Percentiles rank a stretch among this genome's conserved stretches.
These are phyloP conservation scores for Hymenoscyphus albidus DNA, from an alignment of 2,329 filamentous ascomycete genomes.

Conservation along the genomic window DNA sequence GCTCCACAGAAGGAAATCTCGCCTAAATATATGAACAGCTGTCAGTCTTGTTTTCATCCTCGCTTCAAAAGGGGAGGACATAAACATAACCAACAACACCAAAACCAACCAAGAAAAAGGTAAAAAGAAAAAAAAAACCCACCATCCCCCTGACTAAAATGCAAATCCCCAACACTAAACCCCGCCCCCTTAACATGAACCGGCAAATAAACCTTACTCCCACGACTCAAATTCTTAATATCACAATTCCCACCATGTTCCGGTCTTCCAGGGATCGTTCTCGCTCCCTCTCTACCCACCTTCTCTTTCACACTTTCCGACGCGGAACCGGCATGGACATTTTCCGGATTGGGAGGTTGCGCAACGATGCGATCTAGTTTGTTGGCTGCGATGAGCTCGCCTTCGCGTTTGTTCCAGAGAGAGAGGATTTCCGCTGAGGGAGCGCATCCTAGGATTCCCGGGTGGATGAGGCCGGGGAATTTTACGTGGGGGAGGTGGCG, in stretches of 20 bases:
- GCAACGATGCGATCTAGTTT: constrained; percentile 70
- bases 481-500: constrained; percentile 84
- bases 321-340: constrained; percentile 68
- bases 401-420: constrained; percentile 82
- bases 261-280: constrained; percentile 66
- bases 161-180: constrained; percentile 84
- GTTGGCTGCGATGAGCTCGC: constrained; percentile 68
- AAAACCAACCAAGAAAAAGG: not conserved
- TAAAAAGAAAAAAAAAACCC: not conserved
- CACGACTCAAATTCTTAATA: constrained; percentile 79
- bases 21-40: constrained; percentile 33
- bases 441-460: constrained; percentile 85
- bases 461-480: constrained; percentile 86
- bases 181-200: constrained; percentile 85
- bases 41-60: not conserved
- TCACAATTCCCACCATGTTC: constrained; percentile 76
- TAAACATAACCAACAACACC: too few species aligned
- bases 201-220: constrained; percentile 79
- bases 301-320: constrained; percentile 56
- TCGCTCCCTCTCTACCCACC: constrained; percentile 72
- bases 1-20: constrained; percentile 87
- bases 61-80: too few species aligned
- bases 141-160: constrained; percentile 81
- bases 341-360: constrained; percentile 67
- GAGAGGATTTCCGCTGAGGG: constrained; percentile 69